Conservation (phyloP, 495 filamentous ascomycete genomes). For the Neurospora sp. region DNA sequence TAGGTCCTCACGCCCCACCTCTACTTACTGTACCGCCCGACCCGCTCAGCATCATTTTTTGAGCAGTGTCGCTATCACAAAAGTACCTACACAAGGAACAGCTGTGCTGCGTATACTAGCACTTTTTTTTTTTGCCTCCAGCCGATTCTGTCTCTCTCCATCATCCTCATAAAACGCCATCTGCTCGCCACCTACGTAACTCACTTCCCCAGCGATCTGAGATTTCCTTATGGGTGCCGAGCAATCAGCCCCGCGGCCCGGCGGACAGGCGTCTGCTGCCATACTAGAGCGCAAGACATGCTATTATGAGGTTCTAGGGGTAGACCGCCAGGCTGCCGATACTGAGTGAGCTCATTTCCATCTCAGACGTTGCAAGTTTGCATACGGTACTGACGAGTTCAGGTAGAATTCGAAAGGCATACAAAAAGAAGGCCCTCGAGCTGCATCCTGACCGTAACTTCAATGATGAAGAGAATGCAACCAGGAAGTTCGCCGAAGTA, state of each 20-base stretch:
- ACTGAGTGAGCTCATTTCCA: slow-evolving; percentile 58
- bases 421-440: slow-evolving; percentile 81
- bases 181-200: neutral
- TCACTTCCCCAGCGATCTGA: neutral
- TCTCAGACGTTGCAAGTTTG: neutral
- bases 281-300: slow-evolving; percentile 49
- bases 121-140: neutral
- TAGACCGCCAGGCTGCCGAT: slow-evolving; percentile 60
- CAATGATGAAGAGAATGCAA: slow-evolving; percentile 73
- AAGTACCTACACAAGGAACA: neutral
- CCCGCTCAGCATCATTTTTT: neutral
- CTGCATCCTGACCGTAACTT: slow-evolving; percentile 93
- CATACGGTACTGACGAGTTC: slow-evolving; percentile 2
- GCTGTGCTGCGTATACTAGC: neutral
- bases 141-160: neutral
- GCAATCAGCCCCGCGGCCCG: slow-evolving; percentile 51
- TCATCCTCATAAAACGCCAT: neutral
- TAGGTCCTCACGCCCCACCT: neutral
- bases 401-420: slow-evolving; percentile 82
- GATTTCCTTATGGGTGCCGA: slow-evolving; percentile 59
- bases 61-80: neutral
- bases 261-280: slow-evolving; percentile 8
- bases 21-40: neutral
- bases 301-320: slow-evolving; percentile 82
- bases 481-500: slow-evolving; percentile 76